phyloP scores from a whole-genome alignment of 1,284 basidiomycete species.

The Fomitopsis schrenkii region DNA sequence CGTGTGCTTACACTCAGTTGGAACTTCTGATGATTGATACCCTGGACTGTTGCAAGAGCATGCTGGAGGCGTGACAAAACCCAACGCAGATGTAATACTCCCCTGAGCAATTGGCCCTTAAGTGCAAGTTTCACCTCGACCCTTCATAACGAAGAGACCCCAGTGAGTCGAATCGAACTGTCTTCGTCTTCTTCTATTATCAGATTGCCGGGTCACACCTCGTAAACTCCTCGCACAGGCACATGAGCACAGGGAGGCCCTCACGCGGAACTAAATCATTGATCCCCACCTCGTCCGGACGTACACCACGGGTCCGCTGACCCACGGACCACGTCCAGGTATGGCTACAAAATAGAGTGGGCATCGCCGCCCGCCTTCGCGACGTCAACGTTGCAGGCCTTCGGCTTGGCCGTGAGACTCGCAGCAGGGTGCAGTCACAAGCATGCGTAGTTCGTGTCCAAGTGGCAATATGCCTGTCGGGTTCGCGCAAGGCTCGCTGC shows the following conservation, averaged over 20 bases:
- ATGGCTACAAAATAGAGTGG: slow-evolving; percentile 1
- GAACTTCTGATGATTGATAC: no score
- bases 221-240: not conserved
- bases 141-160: not conserved
- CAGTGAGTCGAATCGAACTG: not conserved
- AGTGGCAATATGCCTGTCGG: not conserved
- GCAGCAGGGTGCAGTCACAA: not conserved
- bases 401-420: not conserved
- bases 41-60: no score
- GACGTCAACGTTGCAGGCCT: not conserved
- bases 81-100: no score
- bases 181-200: not conserved
- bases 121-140: no score
- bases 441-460: not conserved
- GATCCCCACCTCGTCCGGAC: not conserved
- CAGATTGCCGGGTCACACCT: not conserved
- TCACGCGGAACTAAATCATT: not conserved
- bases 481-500: not conserved
- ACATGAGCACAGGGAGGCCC: not conserved
- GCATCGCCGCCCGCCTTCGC: not conserved
- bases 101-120: no score
- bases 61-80: no score
- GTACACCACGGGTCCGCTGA: not conserved
- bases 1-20: no score
- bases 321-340: not conserved